Base-by-base conservation (phyloP, 352 stramenopile species). In the Phytophthora colocasiae region DNA sequence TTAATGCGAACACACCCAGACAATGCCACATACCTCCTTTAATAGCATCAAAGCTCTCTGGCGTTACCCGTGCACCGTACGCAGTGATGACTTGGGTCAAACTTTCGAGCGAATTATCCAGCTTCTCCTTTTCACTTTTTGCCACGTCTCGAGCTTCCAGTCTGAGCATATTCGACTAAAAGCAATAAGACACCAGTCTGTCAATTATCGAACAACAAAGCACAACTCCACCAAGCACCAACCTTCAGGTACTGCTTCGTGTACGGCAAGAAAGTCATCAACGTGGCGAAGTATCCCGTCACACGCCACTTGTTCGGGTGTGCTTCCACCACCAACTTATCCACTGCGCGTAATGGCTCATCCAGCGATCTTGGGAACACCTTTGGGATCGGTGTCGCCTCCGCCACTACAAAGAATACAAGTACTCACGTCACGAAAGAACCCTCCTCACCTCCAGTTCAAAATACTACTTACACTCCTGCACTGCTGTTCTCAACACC, bases 291-390 rank as follows among this genome's bases (percentile, higher is more conserved):
- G 56, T 96, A 96, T 17, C 88, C 88, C 62, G 92, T 96, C 58
- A 96, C 88, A 15, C 88, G 83, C 88, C 88, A 96, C 63, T 92
- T 91, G 66, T 96, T 94, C 27, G 88, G 88, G 63, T 96, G 88
- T 7, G 88, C 72, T 46, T 92, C 83, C 32, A 96, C 88, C 29
- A 95, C 88, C 14, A 93, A 64, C 15, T 81, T 83, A 56, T 96
- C 88, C 26, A 96, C 88, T 0, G 76, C 83, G 8, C 88, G 79
- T n/a, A 96, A 70, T 14, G 79, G 69, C 52, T 95, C 88, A 68
- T 96, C 88, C 15, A 96, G 58, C 15, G 80, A 87, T 27, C 86
- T 80, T 7, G 88, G 88, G 48, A 94, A 96, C 10, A 93, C 81
- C 47, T 96, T 96, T 1, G 82, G 87, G 49, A 95, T 90, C 27